Base-by-base conservation (phyloP, 495 filamentous ascomycete species). In the Penicillium arizonense region DNA sequence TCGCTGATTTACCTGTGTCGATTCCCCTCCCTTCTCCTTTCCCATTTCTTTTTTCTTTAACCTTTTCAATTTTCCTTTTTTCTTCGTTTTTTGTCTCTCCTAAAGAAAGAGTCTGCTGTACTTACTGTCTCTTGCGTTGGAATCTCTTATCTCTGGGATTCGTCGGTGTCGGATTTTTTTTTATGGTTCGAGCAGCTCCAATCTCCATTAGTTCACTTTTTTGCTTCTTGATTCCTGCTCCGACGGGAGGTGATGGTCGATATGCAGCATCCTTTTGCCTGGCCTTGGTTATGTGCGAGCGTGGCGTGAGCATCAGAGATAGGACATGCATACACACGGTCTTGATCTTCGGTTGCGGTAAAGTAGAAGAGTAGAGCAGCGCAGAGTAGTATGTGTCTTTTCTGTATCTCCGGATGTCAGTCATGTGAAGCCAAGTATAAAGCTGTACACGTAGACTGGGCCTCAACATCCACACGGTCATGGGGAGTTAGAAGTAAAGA, bases 41-140 rank as follows among this genome's bases (percentile, higher is more conserved):
- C 38, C 20, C 24, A 37, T 55, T 58, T 49, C 16, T 44, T 53
- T 55, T 47, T 55, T 44, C 50, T 36, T 52, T 54, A 12, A 18
- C 42, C 40, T 57, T 37, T 61, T 69, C 64, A 57, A 63, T 58
- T 58, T 62, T 59, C 53, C 57, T 57, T 53, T 51, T 52, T 62
- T 59, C 48, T 52, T 56, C 57, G 57, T 64, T 53, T 55, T 53
- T 63, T 57, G 34, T 55, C 38, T 62, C 55, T 56, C 42, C 10
- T 51, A 53, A 59, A 64, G 57, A 63, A 58, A 61, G 57, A 57
- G 44, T 62, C 30, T 40, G 55, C 36, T 67, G 63, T 67, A 67
- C 48, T 55, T 68, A 69, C 61, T 71, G 61, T 57, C 47, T 69
- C 55, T 62, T 47, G 51, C 35, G 53, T 36, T 45, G 37, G 50